Percentiles rank a stretch among this genome's conserved stretches.
Conservation (phyloP, 2,329 filamentous ascomycete species). For the Colletotrichum godetiae region DNA sequence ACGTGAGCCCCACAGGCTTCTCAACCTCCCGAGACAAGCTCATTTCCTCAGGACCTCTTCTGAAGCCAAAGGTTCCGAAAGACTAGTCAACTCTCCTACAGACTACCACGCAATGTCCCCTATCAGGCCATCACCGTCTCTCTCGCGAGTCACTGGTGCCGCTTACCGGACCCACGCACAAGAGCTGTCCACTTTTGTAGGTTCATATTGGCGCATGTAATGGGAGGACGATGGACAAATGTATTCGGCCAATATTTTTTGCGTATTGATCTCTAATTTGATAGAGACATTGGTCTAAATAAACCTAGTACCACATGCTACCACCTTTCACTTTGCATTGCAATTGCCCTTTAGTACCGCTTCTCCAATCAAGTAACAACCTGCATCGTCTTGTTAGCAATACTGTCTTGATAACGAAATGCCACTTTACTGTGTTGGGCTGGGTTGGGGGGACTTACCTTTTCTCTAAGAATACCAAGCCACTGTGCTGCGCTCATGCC, state of each 20-base stretch:
- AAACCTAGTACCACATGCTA: conserved; percentile 1
- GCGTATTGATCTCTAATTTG: conserved; percentile 13
- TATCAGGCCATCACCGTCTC: not conserved
- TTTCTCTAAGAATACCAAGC: conserved; percentile 92
- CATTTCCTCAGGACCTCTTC: not conserved
- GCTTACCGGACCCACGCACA: not conserved
- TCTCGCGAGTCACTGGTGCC: not conserved
- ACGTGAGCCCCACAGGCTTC: conserved; percentile 8
- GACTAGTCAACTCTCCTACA: not conserved
- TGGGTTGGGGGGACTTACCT: conserved; percentile 69
- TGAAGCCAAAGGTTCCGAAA: not conserved
- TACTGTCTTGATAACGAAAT: not conserved
- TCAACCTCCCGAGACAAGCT: conserved; percentile 12
- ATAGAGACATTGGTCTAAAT: conserved; percentile 19
- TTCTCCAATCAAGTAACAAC: conserved; percentile 32
- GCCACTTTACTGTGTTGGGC: not conserved
- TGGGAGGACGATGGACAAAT: not conserved
- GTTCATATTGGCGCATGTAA: not conserved
- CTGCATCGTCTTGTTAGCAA: conserved; percentile 4
- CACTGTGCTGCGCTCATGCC: conserved; percentile 93
- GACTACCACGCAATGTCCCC: not conserved
- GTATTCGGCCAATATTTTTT: not conserved
- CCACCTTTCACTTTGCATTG: too few relatives aligned
- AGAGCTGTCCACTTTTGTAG: not conserved
- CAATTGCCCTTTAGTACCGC: not conserved